A percentile compares a stretch with the other conserved stretches of the same genome.
Conservation (phyloP, 2,329 filamentous ascomycete species). For the Rhytidhysteron rufulum region DNA sequence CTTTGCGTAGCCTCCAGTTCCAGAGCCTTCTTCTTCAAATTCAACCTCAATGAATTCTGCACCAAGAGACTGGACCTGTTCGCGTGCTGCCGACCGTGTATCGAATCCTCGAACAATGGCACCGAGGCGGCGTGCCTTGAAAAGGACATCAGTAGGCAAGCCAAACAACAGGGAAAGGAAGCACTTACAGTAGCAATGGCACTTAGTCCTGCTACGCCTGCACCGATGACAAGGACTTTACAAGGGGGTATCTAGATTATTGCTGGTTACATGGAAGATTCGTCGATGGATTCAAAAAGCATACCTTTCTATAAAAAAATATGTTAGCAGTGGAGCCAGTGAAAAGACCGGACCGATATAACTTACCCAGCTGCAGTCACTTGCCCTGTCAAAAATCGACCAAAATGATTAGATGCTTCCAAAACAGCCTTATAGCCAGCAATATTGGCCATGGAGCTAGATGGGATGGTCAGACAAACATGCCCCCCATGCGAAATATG, state of each 20-base stretch:
- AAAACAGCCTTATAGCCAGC: constrained; percentile 89
- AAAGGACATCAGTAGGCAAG: constrained; percentile 3
- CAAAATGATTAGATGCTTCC: constrained; percentile 85
- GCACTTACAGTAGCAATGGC: constrained; percentile 69
- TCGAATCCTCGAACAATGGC: constrained; percentile 90
- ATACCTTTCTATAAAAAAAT: constrained; percentile 6
- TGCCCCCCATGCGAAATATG: too few species aligned
- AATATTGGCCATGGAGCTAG: constrained; percentile 89
- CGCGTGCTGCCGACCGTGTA: constrained; percentile 79
- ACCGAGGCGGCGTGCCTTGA: constrained; percentile 70
- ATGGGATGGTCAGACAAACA: neutral
- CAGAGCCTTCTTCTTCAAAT: constrained; percentile 77
- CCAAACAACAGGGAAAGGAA: neutral
- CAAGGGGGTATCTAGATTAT: constrained; percentile 72
- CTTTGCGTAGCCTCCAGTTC: constrained; percentile 83
- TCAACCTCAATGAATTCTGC: constrained; percentile 89
- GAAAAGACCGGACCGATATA: too few species aligned
- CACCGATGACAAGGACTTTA: constrained; percentile 86
- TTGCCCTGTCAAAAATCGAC: constrained; percentile 82
- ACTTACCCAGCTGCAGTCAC: constrained; percentile 75
- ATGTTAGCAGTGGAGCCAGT: constrained; percentile 25
- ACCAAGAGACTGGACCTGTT: constrained; percentile 86
- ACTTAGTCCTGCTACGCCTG: constrained; percentile 82
- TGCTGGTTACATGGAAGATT: constrained; percentile 5
- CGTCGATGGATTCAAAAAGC: neutral